A percentile compares a stretch with the other conserved stretches of the same genome.
phyloP scores from a whole-genome alignment of 192 early-diverging fungal species.

The Backusella sp. region DNA sequence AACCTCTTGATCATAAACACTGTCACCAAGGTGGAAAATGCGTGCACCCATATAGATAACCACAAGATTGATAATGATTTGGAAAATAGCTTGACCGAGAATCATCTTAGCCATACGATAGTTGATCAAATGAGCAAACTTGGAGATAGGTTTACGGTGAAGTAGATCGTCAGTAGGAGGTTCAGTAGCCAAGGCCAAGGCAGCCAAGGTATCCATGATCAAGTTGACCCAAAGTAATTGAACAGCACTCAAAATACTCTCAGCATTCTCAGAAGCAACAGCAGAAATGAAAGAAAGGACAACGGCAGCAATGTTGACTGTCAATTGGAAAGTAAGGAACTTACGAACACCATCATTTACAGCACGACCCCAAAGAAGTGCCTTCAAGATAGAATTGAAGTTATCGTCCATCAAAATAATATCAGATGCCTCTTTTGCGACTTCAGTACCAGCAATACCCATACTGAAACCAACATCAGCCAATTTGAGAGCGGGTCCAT shows the following conservation, averaged over 20 bases:
- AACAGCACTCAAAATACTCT: constrained; percentile 81
- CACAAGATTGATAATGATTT: constrained; percentile 73
- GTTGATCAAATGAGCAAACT: constrained; percentile 76
- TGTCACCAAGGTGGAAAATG: constrained; percentile 57
- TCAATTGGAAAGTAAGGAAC: constrained; percentile 86
- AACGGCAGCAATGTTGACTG: constrained; percentile 80
- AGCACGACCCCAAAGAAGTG: constrained; percentile 77
- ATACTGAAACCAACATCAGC: constrained; percentile 93
- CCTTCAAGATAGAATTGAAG: constrained; percentile 78
- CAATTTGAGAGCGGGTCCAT: constrained; percentile 81
- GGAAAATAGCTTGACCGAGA: constrained; percentile 85
- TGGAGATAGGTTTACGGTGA: constrained; percentile 72
- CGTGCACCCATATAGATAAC: constrained; percentile 53
- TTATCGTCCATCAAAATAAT: constrained; percentile 91
- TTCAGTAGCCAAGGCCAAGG: constrained; percentile 88
- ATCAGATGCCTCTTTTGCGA: constrained; percentile 79
- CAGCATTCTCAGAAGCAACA: constrained; percentile 59
- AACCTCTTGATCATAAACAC: constrained; percentile 36
- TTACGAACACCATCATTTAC: constrained; percentile 83
- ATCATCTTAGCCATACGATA: constrained; percentile 93
- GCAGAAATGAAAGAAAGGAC: constrained; percentile 68
- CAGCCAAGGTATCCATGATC: constrained; percentile 93
- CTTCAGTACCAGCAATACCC: constrained; percentile 88
- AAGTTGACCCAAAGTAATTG: constrained; percentile 95
- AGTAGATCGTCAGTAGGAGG: constrained; percentile 84